Base-by-base conservation (phyloP, 495 filamentous ascomycete species). In the Alectoria sarmentosa region DNA sequence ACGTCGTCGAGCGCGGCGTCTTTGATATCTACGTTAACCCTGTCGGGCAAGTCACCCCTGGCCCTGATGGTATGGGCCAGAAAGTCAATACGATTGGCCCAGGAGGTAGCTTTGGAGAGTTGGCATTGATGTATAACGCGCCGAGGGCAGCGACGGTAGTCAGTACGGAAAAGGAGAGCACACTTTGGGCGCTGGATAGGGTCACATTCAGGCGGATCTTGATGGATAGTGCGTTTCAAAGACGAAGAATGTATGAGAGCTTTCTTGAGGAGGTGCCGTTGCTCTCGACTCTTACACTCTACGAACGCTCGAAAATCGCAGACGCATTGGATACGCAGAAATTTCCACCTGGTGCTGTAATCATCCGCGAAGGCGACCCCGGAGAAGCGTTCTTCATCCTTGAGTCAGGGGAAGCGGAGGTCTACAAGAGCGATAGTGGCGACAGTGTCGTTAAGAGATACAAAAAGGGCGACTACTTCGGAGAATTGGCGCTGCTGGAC, bases 121-220 rank as follows among this genome's bases (percentile, higher is more conserved):
- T 98, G 59, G 94, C 94, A 30, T 80, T 98, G 70, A 98, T 98
- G 94, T 98, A 98, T 77, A 97, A 97, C 70, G 91, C 94, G 21
- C 94, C 95, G 6, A 88, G 94, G 70, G 95, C 95, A n/a, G 94
- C 94, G 5, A 98, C 94, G 1, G 91, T 98, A 61, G 84, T 95
- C 61, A 94, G 89, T 23, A 86, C 86, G 34, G 91, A 95, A 61
- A 69, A 87, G 6, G 80, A 84, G 60, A 90, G 87, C 72, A 93
- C 87, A 2, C 83, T 98, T 9, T 98, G 94, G 94, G 90, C 90
- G 17, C 79, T 98, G 52, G 94, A 98, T 73, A 90, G 94, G 39
- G 83, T 98, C 58, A 98, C 94, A 8, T 98, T 98, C 83, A 90
- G 94, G 58, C 90, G 94, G 38, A 98, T 98, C 69, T 80, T 98